Evolutionary conservation across 495 filamentous ascomycete species (phyloP), one percentile per base, ranked within the genome.

Genomic region (Xylaria intraflava): DNA sequence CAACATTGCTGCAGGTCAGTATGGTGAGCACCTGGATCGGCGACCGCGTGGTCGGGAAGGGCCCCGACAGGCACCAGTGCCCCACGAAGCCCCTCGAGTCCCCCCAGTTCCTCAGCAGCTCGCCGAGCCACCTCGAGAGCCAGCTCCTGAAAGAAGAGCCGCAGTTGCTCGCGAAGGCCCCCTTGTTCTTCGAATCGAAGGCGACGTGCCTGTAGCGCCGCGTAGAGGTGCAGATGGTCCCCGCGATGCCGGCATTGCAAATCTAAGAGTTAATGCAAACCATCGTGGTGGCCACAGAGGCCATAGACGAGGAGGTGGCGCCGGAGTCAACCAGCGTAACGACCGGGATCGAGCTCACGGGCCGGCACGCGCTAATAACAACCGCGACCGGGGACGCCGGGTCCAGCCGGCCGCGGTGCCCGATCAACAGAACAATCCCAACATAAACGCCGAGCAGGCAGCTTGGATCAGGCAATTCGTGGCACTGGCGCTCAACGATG

Each of bases 401-500:
- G 46, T 22, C 20, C 53, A 36, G 26, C 44, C 31, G 46, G 49
- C 30, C 23, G 36, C 33, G 20, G 50, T 23, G 11, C 31, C 19
- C 10, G 36, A 55, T 35, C 22, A 20, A 11, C 36, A 39, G 49
- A 24, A 17, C 17, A 36, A 46, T 22, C 49, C 49, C 36, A 50
- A 50, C 6, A 55, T 73, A 30, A 64, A 72, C 35, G 62, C 66
- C 20, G 62, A 54, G 19, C 65, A 79, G 17, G 69, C 68, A 47
- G 73, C 68, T 10, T 81, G 78, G 78, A 56, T 81, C 30, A 68
- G 75, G 43, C 69, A 70, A 53, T 81, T 81, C 63, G 77, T 81
- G 10, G 69, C 67, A 61, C 68, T 75, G 46, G 78, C 77, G 17
- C 64, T 79, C 49, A 69, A 75, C 31, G 78, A 81, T 52, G 64